Evolutionary conservation across 2,329 filamentous ascomycete species (phyloP).

Genomic region (Penicillium sp.): DNA sequence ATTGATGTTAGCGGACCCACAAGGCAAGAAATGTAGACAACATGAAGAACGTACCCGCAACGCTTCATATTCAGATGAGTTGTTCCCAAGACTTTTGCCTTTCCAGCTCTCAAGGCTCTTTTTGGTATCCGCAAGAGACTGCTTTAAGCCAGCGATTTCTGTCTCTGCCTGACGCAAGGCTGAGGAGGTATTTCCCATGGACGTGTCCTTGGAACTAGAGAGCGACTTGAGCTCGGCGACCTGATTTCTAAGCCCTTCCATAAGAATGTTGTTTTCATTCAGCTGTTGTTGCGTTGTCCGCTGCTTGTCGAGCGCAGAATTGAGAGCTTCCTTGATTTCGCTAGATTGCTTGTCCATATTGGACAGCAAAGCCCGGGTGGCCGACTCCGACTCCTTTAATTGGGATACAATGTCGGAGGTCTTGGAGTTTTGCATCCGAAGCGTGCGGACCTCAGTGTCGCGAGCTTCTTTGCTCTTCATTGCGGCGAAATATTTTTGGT

Average conservation of each 20-base stretch:
- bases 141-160: constrained; percentile 73
- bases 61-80: constrained; percentile 75
- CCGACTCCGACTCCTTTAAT: constrained; percentile 80
- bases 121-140: constrained; percentile 68
- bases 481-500: constrained; percentile 95
- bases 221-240: constrained; percentile 68
- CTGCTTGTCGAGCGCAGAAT: constrained; percentile 63
- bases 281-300: constrained; percentile 67
- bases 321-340: constrained; percentile 73
- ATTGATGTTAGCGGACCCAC: constrained; percentile 13
- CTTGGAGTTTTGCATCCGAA: constrained; percentile 78
- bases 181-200: constrained; percentile 58
- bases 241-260: constrained; percentile 69
- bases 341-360: constrained; percentile 88
- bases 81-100: constrained; percentile 72
- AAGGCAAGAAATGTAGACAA: not conserved
- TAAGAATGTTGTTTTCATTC: constrained; percentile 62
- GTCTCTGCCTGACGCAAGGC: constrained; percentile 56
- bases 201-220: constrained; percentile 69
- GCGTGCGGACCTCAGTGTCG: constrained; percentile 68
- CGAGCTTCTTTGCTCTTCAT: constrained; percentile 89
- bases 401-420: constrained; percentile 90
- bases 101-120: constrained; percentile 85
- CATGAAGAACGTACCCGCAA: constrained; percentile 63
- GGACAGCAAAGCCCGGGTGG: constrained; percentile 66